Conservation (phyloP, 2,329 filamentous ascomycete species). For the Colletotrichum neosansevieriae region DNA sequence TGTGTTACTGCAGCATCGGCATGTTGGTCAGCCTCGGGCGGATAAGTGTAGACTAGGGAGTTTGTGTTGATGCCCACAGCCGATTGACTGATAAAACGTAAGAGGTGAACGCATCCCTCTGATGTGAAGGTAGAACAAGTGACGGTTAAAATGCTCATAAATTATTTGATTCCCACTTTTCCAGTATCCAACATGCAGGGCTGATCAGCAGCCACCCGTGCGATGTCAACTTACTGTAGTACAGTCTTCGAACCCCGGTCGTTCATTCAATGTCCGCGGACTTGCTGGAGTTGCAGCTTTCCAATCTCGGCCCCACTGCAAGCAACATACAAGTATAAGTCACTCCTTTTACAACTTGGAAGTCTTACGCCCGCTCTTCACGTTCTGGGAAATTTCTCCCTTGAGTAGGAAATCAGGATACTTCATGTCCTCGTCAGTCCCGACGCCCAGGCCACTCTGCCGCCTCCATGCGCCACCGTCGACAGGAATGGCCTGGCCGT, state of each 20-base stretch:
- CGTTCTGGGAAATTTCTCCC: conserved; percentile 50
- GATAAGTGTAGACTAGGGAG: not conserved
- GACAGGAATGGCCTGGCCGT: conserved; percentile 83
- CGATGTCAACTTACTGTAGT: conserved; percentile 28
- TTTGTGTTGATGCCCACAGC: conserved; percentile 18
- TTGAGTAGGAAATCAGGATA: conserved; percentile 64
- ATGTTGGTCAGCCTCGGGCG: conserved; percentile 4
- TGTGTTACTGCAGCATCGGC: conserved; percentile 5
- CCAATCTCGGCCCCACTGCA: not conserved
- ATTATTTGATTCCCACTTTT: not conserved
- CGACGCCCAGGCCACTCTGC: conserved; percentile 60
- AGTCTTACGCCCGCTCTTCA: conserved; percentile 51
- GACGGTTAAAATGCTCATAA: not conserved
- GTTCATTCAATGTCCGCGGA: conserved; percentile 18
- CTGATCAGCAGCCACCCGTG: conserved; percentile 14
- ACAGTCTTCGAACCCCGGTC: conserved; percentile 9
- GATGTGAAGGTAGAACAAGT: not conserved
- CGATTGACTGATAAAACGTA: conserved; percentile 18
- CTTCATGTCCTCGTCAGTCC: conserved; percentile 59
- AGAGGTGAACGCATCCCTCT: not conserved
- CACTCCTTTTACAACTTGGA: conserved; percentile 53
- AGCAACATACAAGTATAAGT: not conserved
- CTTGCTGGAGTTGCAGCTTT: not conserved
- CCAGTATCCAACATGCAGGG: conserved; percentile 22
- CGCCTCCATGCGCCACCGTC: conserved; percentile 71